phyloP scores from a whole-genome alignment of 108 stramenopile genomes.

The Stephanodiscus minutulus region DNA sequence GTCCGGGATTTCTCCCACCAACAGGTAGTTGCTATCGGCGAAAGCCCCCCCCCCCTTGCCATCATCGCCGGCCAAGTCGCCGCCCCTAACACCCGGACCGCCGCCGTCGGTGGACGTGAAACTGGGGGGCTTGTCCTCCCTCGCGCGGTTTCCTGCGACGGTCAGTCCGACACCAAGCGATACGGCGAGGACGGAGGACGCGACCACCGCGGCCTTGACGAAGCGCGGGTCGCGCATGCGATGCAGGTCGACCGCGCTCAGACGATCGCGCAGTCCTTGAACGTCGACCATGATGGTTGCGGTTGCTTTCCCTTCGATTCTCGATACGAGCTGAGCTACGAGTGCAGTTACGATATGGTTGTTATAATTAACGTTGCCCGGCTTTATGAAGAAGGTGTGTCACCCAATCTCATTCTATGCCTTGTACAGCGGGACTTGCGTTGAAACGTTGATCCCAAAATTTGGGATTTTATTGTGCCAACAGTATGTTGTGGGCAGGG shows the following conservation, averaged over 20 bases:
- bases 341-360: neutral
- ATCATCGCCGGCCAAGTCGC: neutral
- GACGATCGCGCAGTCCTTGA: neutral
- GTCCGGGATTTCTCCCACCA: neutral
- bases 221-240: constrained; percentile 6
- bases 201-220: constrained; percentile 5
- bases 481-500: too few relatives aligned
- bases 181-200: constrained; percentile 1
- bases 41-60: neutral
- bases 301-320: neutral
- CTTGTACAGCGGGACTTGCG: too few relatives aligned
- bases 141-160: neutral
- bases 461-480: too few relatives aligned
- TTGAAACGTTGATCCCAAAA: too few relatives aligned
- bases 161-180: constrained; percentile 6
- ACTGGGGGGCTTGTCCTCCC: too few relatives aligned
- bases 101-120: too few relatives aligned
- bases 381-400: too few relatives aligned
- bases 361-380: too few relatives aligned
- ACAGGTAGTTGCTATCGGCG: neutral
- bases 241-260: constrained; percentile 1
- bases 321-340: neutral
- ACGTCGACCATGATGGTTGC: neutral
- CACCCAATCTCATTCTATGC: too few relatives aligned
- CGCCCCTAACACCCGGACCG: neutral